These are phyloP conservation scores for Aspergillus conjunctus DNA, from an alignment of 495 filamentous ascomycete species.

Conservation along the genomic window DNA sequence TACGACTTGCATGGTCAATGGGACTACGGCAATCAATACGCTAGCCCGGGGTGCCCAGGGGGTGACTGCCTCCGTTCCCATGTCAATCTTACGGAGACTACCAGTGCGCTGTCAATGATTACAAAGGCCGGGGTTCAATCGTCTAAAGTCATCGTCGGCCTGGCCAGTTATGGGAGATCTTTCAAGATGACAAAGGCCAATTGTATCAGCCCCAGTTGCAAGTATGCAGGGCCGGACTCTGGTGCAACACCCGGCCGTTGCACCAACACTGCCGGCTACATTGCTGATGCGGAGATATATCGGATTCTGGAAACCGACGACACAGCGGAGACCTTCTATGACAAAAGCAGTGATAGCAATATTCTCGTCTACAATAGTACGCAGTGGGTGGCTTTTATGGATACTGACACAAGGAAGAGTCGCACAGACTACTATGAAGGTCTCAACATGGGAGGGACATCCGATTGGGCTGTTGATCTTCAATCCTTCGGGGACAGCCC, in stretches of 20 bases:
- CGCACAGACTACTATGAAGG: constrained; percentile 24
- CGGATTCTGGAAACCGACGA: not conserved
- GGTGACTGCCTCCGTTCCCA: constrained; percentile 10
- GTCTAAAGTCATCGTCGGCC: not conserved
- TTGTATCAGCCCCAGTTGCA: not conserved
- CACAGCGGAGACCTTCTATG: not conserved
- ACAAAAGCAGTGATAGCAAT: constrained; percentile 27
- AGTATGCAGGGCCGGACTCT: not conserved
- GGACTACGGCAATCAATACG: constrained; percentile 18
- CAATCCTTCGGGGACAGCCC: constrained; percentile 1
- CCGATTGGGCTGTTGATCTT: constrained; percentile 46
- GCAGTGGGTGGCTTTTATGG: constrained; percentile 48
- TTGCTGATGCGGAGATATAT: constrained; percentile 24
- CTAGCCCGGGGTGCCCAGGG: constrained; percentile 13
- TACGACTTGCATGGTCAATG: constrained; percentile 39
- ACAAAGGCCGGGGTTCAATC: constrained; percentile 1
- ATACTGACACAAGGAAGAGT: constrained; percentile 22
- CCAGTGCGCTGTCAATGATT: not conserved
- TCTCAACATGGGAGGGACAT: constrained; percentile 34
- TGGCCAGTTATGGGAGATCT: constrained; percentile 6
- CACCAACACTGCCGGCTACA: constrained; percentile 28
- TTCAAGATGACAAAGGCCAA: not conserved
- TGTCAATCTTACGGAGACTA: not conserved
- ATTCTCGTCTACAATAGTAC: constrained; percentile 43
- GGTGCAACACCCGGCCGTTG: not conserved